phyloP scores from a whole-genome alignment of 2,329 filamentous ascomycete genomes.

The Metarhizium robertsii region DNA sequence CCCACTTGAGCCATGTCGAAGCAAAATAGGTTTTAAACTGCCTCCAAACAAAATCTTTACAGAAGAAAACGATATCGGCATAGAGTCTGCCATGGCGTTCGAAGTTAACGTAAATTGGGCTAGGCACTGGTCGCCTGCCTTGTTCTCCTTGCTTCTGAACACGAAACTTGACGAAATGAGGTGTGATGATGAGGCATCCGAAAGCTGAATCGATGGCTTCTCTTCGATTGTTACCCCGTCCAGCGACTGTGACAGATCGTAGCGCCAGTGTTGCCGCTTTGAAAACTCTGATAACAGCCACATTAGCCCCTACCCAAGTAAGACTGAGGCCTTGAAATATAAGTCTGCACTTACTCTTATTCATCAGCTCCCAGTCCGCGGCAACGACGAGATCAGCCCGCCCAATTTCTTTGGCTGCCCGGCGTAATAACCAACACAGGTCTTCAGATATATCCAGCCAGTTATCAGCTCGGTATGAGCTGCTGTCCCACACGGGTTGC shows the following conservation, averaged over 20 bases:
- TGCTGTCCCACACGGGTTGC: slow-evolving; percentile 46
- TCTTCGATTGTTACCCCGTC: slow-evolving; percentile 34
- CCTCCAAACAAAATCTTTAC: slow-evolving; percentile 48
- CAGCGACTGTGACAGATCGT: slow-evolving; percentile 49
- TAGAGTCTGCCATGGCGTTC: slow-evolving; percentile 41
- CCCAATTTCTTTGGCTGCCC: slow-evolving; percentile 42
- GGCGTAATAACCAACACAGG: slow-evolving; percentile 50
- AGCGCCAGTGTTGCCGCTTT: slow-evolving; percentile 47
- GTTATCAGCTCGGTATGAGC: slow-evolving; percentile 46
- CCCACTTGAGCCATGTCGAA: slow-evolving; percentile 32
- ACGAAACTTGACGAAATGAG: slow-evolving; percentile 47
- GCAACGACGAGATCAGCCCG: slow-evolving; percentile 48
- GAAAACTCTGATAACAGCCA: slow-evolving; percentile 35
- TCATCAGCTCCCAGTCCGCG: slow-evolving; percentile 57
- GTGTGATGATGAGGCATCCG: slow-evolving; percentile 40
- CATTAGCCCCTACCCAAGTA: slow-evolving; percentile 3
- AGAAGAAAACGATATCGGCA: slow-evolving; percentile 40
- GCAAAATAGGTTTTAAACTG: slow-evolving; percentile 43
- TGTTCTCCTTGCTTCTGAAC: slow-evolving; percentile 49
- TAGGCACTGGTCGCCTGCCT: slow-evolving; percentile 48
- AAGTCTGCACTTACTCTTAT: slow-evolving; percentile 37
- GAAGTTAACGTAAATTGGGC: slow-evolving; percentile 52
- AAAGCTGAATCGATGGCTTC: slow-evolving; percentile 41
- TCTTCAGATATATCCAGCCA: slow-evolving; percentile 54
- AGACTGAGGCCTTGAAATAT: not conserved